Evolutionary conservation across 116 monocot species (phyloP).

Genomic region (Papilionanthe hybrid): DNA sequence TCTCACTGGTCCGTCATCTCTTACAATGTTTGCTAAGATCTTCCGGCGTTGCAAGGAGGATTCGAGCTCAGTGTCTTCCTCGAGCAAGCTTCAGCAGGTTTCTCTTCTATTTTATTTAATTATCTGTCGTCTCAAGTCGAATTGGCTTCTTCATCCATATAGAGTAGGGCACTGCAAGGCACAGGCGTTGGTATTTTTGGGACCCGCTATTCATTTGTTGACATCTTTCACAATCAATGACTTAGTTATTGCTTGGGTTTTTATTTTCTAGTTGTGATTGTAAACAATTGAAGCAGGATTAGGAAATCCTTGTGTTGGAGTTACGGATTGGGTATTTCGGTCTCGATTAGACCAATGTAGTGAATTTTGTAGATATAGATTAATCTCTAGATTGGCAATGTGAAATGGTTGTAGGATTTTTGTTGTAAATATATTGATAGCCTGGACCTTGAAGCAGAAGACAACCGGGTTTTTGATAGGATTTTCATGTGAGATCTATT

Average conservation of each 20-base stretch:
- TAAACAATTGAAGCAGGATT: background rate
- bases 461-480: background rate
- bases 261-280: background rate
- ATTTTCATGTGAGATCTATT: background rate
- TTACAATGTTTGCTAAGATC: constrained; percentile 34
- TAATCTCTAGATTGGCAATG: background rate
- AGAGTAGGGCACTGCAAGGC: constrained; percentile 14
- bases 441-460: background rate
- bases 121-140: background rate
- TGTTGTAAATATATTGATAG: background rate
- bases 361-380: background rate
- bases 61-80: constrained; percentile 5
- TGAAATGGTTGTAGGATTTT: background rate
- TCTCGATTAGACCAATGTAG: background rate
- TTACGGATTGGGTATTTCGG: background rate
- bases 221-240: background rate
- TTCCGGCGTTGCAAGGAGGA: constrained; percentile 32
- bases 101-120: background rate
- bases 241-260: background rate
- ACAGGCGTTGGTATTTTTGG: background rate
- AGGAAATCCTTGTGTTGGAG: background rate
- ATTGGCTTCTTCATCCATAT: background rate
- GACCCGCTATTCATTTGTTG: background rate
- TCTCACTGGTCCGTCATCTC: background rate
- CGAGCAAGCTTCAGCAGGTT: constrained; percentile 37